Base-by-base conservation (phyloP, 2,329 filamentous ascomycete species). In the Neonectria magnoliae region DNA sequence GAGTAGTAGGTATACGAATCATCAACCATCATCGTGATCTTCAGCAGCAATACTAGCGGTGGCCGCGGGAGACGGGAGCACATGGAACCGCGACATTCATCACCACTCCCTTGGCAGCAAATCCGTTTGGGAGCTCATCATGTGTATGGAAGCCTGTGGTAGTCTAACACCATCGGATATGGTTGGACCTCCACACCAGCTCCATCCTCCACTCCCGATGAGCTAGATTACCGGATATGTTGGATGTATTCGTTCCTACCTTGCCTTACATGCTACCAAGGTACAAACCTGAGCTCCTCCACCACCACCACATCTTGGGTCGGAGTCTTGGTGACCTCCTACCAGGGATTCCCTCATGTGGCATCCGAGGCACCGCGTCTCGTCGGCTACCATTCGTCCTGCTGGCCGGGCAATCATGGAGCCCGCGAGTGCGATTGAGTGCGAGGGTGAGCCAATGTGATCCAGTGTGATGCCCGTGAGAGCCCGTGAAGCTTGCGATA, bases 301-400 rank as follows among this genome's bases (percentile, higher is more conserved):
- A 52, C 47, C 62, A 68, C 64, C 54, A 6, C 25, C 25, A 54
- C 51, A 33, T n/a, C 29, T 57, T 14, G 36, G 36, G 36, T 38
- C 7, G 36, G 36, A 4, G 36, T n/a, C 36, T 36, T 36, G 54
- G n/a, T 25, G 31, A 36, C 18, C 31, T 16, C 33, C 18, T 18
- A 63, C 62, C 64, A 61, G 68, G 69, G 67, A 50, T 47, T 62
- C 57, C 59, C 68, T 72, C 70, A 66, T 72, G 70, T 72, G 70
- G 68, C 70, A 68, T 67, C 70, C 70, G 65, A 73, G 71, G 68
- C 62, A 69, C 56, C 62, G 60, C 65, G 69, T 65, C 55, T 47
- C 47, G 36, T 60, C 62, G 57, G 41, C 55, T 68, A 47, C 57
- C 51, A 73, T 73, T 72, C 68, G 71, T 66, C 71, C 59, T 48